Conservation (phyloP, 1,284 basidiomycete genomes). For the Ceratobasidium sp. region DNA sequence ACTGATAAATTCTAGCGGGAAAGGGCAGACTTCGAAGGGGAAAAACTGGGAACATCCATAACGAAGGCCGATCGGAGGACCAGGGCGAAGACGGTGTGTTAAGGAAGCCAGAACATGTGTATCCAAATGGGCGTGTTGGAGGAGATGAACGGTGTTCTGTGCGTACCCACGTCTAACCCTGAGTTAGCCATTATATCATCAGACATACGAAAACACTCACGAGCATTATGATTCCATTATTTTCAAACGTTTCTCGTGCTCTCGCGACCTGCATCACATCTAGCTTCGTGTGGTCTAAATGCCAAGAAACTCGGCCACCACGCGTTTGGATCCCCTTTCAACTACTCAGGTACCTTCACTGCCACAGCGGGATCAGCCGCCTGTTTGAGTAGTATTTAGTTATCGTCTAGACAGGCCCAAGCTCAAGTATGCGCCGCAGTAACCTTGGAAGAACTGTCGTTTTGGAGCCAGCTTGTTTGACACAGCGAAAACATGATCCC, state of each 20-base stretch:
- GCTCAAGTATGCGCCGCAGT: constrained; percentile 72
- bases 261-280: constrained; percentile 27
- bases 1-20: background rate
- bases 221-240: constrained; percentile 43
- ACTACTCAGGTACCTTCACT: background rate
- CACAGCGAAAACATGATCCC: constrained; percentile 55
- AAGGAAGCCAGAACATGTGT: constrained; percentile 18
- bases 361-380: constrained; percentile 52
- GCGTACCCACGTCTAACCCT: constrained; percentile 48
- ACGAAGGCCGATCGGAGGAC: constrained; percentile 29
- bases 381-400: constrained; percentile 69
- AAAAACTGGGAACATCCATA: constrained; percentile 22
- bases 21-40: background rate
- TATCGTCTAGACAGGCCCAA: constrained; percentile 74
- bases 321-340: constrained; percentile 38
- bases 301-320: constrained; percentile 49
- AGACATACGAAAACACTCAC: constrained; percentile 34
- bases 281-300: constrained; percentile 28
- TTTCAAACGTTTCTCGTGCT: constrained; percentile 32
- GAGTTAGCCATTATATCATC: background rate
- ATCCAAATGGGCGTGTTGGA: constrained; percentile 34
- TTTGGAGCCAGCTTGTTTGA: constrained; percentile 13
- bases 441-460: constrained; percentile 66
- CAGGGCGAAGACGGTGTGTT: constrained; percentile 18
- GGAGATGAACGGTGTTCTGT: constrained; percentile 44